phyloP scores from a whole-genome alignment of 2,329 filamentous ascomycete species.

The Ophiobolus disseminans region DNA sequence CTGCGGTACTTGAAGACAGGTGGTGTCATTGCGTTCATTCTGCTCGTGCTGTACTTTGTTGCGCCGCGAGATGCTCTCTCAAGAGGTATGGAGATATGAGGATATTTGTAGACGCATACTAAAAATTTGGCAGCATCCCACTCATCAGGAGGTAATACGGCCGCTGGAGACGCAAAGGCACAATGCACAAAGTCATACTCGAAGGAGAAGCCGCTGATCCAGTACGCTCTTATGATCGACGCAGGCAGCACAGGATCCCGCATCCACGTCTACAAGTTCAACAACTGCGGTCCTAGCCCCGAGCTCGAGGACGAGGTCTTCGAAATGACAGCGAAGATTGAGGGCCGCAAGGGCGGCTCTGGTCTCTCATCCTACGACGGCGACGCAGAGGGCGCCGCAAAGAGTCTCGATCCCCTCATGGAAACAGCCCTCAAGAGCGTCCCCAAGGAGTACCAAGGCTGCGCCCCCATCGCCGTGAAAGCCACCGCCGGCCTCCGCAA shows the following conservation, averaged over 20 bases:
- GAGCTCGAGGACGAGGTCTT: slow-evolving; percentile 93
- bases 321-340: slow-evolving; percentile 86
- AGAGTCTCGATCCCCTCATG: slow-evolving; percentile 87
- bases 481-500: slow-evolving; percentile 93
- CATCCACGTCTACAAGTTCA: slow-evolving; percentile 99
- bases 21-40: slow-evolving; percentile 64
- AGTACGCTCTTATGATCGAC: slow-evolving; percentile 99
- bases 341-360: slow-evolving; percentile 78
- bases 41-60: slow-evolving; percentile 65
- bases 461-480: slow-evolving; percentile 95
- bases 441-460: slow-evolving; percentile 87
- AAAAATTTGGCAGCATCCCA: slow-evolving; percentile 21
- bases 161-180: slow-evolving; percentile 66
- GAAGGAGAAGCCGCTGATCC: slow-evolving; percentile 88
- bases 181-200: slow-evolving; percentile 85
- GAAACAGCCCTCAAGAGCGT: slow-evolving; percentile 83
- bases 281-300: slow-evolving; percentile 95
- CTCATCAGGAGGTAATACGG: slow-evolving; percentile 50
- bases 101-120: background rate
- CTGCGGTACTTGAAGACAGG: slow-evolving; percentile 68
- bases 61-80: slow-evolving; percentile 51
- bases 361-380: slow-evolving; percentile 85
- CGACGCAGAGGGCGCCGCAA: slow-evolving; percentile 86
- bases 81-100: slow-evolving; percentile 28
- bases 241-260: slow-evolving; percentile 96